phyloP scores from a whole-genome alignment of 2,329 filamentous ascomycete genomes.

The Seiridium cupressi region DNA sequence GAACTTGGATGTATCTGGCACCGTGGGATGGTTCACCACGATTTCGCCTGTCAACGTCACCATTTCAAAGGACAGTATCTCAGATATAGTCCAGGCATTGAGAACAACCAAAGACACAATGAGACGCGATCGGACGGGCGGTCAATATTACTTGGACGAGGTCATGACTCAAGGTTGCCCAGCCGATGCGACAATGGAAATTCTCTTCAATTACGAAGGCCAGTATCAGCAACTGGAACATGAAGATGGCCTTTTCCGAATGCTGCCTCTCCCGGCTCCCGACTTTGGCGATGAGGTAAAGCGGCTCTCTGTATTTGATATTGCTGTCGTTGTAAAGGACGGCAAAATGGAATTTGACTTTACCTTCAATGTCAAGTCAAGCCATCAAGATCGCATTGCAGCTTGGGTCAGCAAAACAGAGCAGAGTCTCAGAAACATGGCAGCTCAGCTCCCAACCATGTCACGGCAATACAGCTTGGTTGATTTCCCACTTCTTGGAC shows the following conservation, averaged over 20 bases:
- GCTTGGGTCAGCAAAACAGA: conserved; percentile 7
- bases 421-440: not conserved
- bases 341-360: conserved; percentile 7
- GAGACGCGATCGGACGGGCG: not conserved
- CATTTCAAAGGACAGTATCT: not conserved
- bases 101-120: conserved; percentile 3
- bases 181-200: conserved; percentile 1
- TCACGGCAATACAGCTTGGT: conserved; percentile 2
- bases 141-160: conserved; percentile 1
- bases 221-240: conserved; percentile 9
- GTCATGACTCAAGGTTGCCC: not conserved
- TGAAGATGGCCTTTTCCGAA: conserved; percentile 6
- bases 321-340: conserved; percentile 2
- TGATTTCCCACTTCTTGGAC: conserved; percentile 6
- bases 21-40: conserved; percentile 10
- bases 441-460: not conserved
- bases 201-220: conserved; percentile 10
- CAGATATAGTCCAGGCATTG: conserved; percentile 1
- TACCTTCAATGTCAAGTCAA: conserved; percentile 1
- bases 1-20: conserved; percentile 4
- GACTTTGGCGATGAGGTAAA: not conserved
- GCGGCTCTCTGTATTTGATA: conserved; percentile 5
- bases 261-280: conserved; percentile 6
- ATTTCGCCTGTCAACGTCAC: conserved; percentile 2
- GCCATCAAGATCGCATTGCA: conserved; percentile 7